These are phyloP conservation scores for Novymonas esmeraldas DNA, from an alignment of 208 protist species.

Conservation along the genomic window DNA sequence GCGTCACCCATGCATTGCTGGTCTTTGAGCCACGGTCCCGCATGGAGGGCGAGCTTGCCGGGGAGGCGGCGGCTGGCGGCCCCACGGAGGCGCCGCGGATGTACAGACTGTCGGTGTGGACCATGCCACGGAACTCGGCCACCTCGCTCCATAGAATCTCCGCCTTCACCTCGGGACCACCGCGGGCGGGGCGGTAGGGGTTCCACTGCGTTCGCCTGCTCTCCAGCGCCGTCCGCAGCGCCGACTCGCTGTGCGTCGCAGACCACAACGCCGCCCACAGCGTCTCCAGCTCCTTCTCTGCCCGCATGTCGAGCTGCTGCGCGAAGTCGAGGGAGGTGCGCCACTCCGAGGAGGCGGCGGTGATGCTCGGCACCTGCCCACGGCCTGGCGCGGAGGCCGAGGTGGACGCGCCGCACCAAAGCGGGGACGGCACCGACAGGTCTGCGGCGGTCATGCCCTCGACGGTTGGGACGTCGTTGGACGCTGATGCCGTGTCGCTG, in stretches of 20 bases:
- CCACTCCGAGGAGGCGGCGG: conserved; percentile 5
- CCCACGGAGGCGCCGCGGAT: conserved; percentile 32
- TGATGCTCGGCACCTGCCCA: background rate
- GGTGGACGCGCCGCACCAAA: background rate
- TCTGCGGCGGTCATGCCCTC: background rate
- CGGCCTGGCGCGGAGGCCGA: background rate
- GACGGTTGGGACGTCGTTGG: background rate
- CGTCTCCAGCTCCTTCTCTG: conserved; percentile 48
- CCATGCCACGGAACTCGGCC: conserved; percentile 54
- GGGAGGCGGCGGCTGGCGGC: background rate
- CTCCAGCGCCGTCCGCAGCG: conserved; percentile 37
- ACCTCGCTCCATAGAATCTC: conserved; percentile 79
- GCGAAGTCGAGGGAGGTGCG: conserved; percentile 46
- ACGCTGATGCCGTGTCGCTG: conserved; percentile 21
- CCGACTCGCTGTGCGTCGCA: conserved; percentile 46
- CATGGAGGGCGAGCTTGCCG: background rate
- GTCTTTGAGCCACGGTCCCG: background rate
- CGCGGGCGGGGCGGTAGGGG: conserved; percentile 72
- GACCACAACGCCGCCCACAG: conserved; percentile 49
- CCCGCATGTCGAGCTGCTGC: conserved; percentile 37
- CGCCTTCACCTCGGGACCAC: conserved; percentile 43
- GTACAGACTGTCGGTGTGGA: conserved; percentile 51
- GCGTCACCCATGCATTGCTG: background rate
- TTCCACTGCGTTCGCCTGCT: conserved; percentile 67
- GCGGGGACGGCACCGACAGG: background rate